A percentile compares a stretch with the other conserved stretches of the same genome.
These are phyloP conservation scores for Podaxis mareebaensis DNA, from an alignment of 768 basidiomycete genomes.

Conservation along the genomic window DNA sequence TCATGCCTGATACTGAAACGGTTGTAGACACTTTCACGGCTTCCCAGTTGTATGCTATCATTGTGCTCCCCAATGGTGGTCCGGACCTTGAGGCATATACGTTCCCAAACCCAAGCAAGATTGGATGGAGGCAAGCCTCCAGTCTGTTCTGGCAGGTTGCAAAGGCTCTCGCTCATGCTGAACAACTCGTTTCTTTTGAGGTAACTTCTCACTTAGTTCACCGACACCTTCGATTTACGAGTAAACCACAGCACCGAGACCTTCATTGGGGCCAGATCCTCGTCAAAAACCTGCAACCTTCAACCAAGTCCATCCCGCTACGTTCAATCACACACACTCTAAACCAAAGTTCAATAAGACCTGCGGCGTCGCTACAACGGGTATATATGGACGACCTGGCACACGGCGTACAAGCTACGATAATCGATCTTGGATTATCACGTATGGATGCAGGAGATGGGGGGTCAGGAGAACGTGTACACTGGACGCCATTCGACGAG, in stretches of 20 bases:
- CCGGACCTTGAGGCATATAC: constrained; percentile 85
- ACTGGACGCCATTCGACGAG: constrained; percentile 84
- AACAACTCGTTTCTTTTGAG: constrained; percentile 83
- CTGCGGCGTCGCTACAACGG: constrained; percentile 18
- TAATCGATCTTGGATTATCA: constrained; percentile 95
- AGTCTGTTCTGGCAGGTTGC: constrained; percentile 91
- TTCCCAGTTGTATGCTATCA: constrained; percentile 84
- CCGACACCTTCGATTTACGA: neutral
- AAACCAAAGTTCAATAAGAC: constrained; percentile 26
- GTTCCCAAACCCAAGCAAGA: constrained; percentile 57
- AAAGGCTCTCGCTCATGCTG: constrained; percentile 75
- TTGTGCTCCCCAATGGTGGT: constrained; percentile 89
- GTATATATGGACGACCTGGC: constrained; percentile 63
- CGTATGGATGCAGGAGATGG: constrained; percentile 68
- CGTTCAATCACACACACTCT: constrained; percentile 30
- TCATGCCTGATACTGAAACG: constrained; percentile 5
- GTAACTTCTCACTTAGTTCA: constrained; percentile 41
- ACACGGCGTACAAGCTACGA: constrained; percentile 74
- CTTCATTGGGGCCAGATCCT: constrained; percentile 98
- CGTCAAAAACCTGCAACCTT: constrained; percentile 52
- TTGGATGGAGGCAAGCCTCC: constrained; percentile 84
- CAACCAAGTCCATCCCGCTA: constrained; percentile 20
- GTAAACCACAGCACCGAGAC: constrained; percentile 86
- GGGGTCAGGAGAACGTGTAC: constrained; percentile 43
- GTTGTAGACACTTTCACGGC: constrained; percentile 68